phyloP scores from a whole-genome alignment of 164 flowering plant genomes.

The Aristolochia contorta region DNA sequence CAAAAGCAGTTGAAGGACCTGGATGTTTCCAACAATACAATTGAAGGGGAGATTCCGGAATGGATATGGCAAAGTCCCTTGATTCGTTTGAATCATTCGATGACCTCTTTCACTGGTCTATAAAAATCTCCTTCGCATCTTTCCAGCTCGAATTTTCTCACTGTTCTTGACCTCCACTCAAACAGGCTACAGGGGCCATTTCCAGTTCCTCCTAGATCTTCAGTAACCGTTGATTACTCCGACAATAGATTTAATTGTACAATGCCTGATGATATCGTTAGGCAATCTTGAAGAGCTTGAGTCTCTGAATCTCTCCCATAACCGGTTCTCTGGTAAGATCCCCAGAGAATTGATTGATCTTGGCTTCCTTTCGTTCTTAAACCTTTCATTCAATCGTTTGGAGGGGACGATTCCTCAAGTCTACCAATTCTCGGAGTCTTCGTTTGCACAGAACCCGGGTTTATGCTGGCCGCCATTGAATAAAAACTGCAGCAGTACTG shows the following conservation, averaged over 20 bases:
- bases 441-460: slow-evolving; percentile 8
- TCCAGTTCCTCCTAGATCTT: slow-evolving; percentile 17
- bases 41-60: slow-evolving; percentile 29
- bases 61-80: slow-evolving; percentile 29
- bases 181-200: slow-evolving; percentile 32
- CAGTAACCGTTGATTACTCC: slow-evolving; percentile 36
- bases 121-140: slow-evolving; percentile 4
- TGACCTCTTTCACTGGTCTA: slow-evolving; percentile 17
- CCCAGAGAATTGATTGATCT: slow-evolving; percentile 4
- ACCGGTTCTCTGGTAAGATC: slow-evolving; percentile 7
- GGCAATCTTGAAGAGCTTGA: slow-evolving; percentile 2
- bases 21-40: slow-evolving; percentile 40
- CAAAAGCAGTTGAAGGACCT: slow-evolving; percentile 17
- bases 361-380: slow-evolving; percentile 7
- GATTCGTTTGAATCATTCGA: slow-evolving; percentile 28
- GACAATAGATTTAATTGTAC: slow-evolving; percentile 25
- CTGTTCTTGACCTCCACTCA: slow-evolving; percentile 30
- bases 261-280: slow-evolving; percentile 15
- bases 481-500: neutral
- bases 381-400: slow-evolving; percentile 9
- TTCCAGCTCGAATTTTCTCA: neutral
- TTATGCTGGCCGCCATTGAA: slow-evolving; percentile 11
- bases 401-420: slow-evolving; percentile 9
- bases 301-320: slow-evolving; percentile 10
- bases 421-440: slow-evolving; percentile 2